Conservation (phyloP, 345 rosid genomes). For the Dimocarpus longan region DNA sequence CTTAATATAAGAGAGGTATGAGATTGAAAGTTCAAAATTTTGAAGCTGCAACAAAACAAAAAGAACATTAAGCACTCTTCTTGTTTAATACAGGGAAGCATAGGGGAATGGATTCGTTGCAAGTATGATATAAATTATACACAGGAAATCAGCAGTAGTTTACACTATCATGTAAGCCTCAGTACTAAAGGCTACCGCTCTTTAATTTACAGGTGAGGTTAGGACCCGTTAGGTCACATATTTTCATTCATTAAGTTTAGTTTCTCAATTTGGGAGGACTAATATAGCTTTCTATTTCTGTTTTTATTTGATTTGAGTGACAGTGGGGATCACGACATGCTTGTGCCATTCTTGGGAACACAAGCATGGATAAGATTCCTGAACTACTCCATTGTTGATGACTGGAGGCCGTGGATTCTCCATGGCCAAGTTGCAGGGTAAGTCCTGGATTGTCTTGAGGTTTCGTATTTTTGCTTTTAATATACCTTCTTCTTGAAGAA, state of each 20-base stretch:
- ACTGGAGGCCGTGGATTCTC: slow-evolving; percentile 61
- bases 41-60: background rate
- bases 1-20: slow-evolving; percentile 44
- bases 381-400: slow-evolving; percentile 53
- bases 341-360: slow-evolving; percentile 53
- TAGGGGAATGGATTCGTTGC: slow-evolving; percentile 47
- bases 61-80: background rate
- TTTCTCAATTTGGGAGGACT: background rate
- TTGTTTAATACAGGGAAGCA: slow-evolving; percentile 33
- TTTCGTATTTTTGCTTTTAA: background rate
- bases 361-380: slow-evolving; percentile 62
- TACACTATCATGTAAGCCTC: slow-evolving; percentile 42
- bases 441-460: background rate
- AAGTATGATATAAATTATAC: slow-evolving; percentile 32
- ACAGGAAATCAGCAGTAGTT: slow-evolving; percentile 25
- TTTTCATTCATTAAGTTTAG: background rate
- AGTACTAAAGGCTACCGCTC: slow-evolving; percentile 43
- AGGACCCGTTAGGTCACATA: slow-evolving; percentile 31
- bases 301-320: background rate
- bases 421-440: slow-evolving; percentile 65
- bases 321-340: slow-evolving; percentile 72
- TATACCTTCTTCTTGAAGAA: background rate
- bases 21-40: background rate
- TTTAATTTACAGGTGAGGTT: slow-evolving; percentile 49
- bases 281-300: background rate